Conservation (phyloP, 2,329 filamentous ascomycete genomes). For the Daldinia sp. region DNA sequence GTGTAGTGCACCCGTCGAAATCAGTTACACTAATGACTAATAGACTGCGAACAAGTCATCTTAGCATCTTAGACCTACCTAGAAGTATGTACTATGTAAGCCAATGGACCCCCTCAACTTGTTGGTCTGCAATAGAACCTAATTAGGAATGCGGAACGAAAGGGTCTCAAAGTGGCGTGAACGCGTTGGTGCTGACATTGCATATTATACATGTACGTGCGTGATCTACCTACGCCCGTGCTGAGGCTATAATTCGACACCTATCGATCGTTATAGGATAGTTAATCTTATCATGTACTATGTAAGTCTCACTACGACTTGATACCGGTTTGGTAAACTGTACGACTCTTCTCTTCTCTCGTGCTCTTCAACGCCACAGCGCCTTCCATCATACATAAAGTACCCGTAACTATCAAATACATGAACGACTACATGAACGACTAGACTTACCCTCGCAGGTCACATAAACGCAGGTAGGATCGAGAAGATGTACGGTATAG, state of each 20-base stretch:
- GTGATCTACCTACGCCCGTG: conserved; percentile 29
- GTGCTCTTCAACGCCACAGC: neutral
- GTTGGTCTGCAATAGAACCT: conserved; percentile 15
- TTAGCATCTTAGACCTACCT: no score
- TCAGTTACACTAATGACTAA: conserved; percentile 22
- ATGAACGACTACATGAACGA: neutral
- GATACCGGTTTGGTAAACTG: neutral
- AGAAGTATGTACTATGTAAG: no score
- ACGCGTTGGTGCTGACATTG: conserved; percentile 35
- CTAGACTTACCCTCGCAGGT: neutral
- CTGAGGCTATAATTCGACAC: neutral
- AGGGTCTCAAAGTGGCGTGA: conserved; percentile 25
- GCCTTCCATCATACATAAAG: neutral
- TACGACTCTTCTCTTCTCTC: neutral
- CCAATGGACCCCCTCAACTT: conserved; percentile 7
- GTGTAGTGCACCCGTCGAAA: conserved; percentile 3
- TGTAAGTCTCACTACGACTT: conserved; percentile 50
- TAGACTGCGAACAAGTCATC: conserved; percentile 22
- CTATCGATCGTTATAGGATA: neutral
- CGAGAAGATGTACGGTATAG: neutral
- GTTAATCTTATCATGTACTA: conserved; percentile 37
- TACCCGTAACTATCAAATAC: neutral
- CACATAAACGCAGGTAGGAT: neutral
- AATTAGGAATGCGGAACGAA: conserved; percentile 34
- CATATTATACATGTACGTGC: conserved; percentile 17